Evolutionary conservation across 208 protist genomes (phyloP).

Genomic region (Acanthamoeba lenticulata): DNA sequence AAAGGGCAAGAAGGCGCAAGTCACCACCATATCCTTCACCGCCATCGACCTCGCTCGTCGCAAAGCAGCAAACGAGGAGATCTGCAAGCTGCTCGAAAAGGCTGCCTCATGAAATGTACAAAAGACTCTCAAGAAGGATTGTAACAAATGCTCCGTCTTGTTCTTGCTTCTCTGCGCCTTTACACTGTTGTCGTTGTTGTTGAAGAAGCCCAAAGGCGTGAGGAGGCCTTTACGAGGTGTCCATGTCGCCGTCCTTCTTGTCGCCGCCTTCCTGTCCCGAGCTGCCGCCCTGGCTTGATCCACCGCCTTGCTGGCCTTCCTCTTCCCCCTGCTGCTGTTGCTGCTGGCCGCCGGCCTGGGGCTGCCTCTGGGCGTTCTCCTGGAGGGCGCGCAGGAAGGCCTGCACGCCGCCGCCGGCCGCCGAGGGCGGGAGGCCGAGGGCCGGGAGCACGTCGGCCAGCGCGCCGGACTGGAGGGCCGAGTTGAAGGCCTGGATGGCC

Average conservation of each 20-base stretch:
- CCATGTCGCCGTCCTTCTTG: conserved; percentile 37
- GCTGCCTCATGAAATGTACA: too few species aligned
- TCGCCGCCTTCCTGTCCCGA: background rate
- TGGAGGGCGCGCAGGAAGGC: conserved; percentile 53
- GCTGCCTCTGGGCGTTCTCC: background rate
- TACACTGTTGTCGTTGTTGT: too few species aligned
- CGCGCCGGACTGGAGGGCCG: conserved; percentile 42
- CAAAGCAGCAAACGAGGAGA: too few species aligned
- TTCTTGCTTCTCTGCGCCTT: too few species aligned
- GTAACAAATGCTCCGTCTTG: too few species aligned
- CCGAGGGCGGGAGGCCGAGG: conserved; percentile 6
- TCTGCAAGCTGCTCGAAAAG: too few species aligned
- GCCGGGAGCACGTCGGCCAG: conserved; percentile 40
- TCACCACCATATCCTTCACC: too few species aligned
- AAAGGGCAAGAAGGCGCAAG: too few species aligned
- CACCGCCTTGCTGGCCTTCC: background rate
- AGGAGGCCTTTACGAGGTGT: background rate
- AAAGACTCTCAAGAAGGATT: too few species aligned
- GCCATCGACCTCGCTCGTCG: too few species aligned
- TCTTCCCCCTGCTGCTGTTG: background rate
- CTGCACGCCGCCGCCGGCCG: background rate
- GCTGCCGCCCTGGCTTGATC: background rate
- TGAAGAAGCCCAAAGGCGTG: too few species aligned
- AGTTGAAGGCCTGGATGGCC: conserved; percentile 61
- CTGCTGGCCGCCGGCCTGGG: background rate